Evolutionary conservation across 176 grass and related monocot species (phyloP), one percentile per base, ranked within the genome.

Genomic region (Calamus simplicifolius): DNA sequence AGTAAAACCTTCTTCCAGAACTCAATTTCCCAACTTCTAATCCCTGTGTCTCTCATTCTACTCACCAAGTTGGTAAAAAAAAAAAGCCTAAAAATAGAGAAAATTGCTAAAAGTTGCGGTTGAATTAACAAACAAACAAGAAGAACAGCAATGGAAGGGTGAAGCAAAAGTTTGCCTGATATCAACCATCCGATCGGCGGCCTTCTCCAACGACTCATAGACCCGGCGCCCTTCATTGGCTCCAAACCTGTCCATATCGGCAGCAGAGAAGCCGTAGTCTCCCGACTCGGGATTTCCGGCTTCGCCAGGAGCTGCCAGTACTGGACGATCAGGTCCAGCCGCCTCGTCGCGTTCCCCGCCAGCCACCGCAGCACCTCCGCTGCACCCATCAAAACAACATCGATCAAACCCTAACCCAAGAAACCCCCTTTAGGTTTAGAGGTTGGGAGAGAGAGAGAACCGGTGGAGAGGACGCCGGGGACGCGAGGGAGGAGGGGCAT

Each of bases 321-420:
- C 52, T 97, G 92, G 27, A 74, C 92, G 38, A 89, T 79, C 19
- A 97, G 67, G 19, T 91, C 92, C 56, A 97, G 62, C 28, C 27
- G 85, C 72, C 77, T 49, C 1, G 92, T 88, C 0, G 92, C 68
- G 19, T 97, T 97, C n/a, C 92, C 87, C 0, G 92, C 85, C 19
- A 97, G 54, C 92, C 92, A 97, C 63, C 83, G 77, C 14, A 97
- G 58, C 43, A 97, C 92, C 3, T 97, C 92, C 58, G 62, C 87
- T 97, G 64, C 6, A 0, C 21, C 21, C 54, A 51, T 3, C 53
- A 59, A 23, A 23, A 23, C 21, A 23, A 23, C 21, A 23, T 23
- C 21, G 29, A 75, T 29, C 52, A 51, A 31, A 7, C 2, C 29
- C 21, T 23, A 50, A 23, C 31, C 30, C 43, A 30, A 60, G 3